These are phyloP conservation scores for Dothistroma pini DNA, from an alignment of 2,329 filamentous ascomycete species.

Conservation along the genomic window DNA sequence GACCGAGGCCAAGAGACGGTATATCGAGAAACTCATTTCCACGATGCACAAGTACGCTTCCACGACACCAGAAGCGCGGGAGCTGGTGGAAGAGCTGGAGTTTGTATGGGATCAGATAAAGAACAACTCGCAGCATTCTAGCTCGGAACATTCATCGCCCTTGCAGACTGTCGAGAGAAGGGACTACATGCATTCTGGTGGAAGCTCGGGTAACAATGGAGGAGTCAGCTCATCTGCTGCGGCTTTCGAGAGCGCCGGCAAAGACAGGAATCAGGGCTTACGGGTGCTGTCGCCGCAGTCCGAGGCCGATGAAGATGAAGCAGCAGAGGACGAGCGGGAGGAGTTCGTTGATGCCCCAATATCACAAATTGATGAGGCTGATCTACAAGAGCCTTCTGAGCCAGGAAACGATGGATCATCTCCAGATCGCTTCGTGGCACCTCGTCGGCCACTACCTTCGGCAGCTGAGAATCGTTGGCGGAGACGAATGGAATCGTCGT, in stretches of 20 bases:
- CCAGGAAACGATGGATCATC: constrained; percentile 13
- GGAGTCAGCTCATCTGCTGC: constrained; percentile 28
- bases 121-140: constrained; percentile 51
- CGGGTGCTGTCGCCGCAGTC: constrained; percentile 79
- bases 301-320: constrained; percentile 52
- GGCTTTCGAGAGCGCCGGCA: constrained; percentile 23
- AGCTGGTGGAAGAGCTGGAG: constrained; percentile 90
- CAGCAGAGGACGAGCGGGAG: constrained; percentile 40
- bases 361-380: constrained; percentile 41
- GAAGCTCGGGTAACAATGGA: constrained; percentile 24
- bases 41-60: constrained; percentile 96
- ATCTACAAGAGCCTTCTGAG: constrained; percentile 23
- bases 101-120: constrained; percentile 99
- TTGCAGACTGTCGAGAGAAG: constrained; percentile 33
- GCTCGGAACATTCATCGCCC: constrained; percentile 31
- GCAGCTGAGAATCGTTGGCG: constrained; percentile 62
- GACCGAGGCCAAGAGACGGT: constrained; percentile 90
- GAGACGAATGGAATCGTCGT: constrained; percentile 74
- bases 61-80: constrained; percentile 75
- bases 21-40: constrained; percentile 89
- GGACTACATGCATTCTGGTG: constrained; percentile 30
- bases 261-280: constrained; percentile 25
- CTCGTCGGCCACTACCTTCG: constrained; percentile 12
- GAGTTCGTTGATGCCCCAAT: constrained; percentile 50
- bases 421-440: constrained; percentile 13